Evolutionary conservation across 2,329 filamentous ascomycete genomes (phyloP), one percentile per base, ranked within the genome.

Genomic region (Ilyonectria sp.): DNA sequence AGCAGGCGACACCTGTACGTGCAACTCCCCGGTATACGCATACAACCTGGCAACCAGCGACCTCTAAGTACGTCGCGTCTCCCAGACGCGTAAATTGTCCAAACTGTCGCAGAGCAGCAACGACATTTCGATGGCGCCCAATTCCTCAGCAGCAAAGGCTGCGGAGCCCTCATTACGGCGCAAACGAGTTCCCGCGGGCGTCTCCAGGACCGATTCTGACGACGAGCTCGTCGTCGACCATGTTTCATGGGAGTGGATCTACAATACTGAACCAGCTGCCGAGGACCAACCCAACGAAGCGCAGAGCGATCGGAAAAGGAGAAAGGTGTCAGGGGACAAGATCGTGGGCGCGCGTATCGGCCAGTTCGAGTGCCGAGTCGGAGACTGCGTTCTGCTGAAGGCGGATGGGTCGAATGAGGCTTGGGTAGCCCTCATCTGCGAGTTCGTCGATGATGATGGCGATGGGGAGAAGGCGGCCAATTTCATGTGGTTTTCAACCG

Each of bases 401-500:
- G 94, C 95, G 1, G 94, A 97, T 44, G 94, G 93, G 4, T 89
- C 90, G 46, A 94, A 94, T 71, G 94, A 97, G 75, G 93, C 94
- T 11, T 99, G 96, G 95, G 93, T 97, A 3, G 96, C 94, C 37
- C 90, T 99, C 69, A 92, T 98, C 59, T 92, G 92, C 75, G 91
- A 93, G 49, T 97, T 99, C 72, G 79, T 91, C 44, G 91, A 95
- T 52, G 89, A 91, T 35, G 91, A 93, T 21, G 91, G 92, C 13
- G 78, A 82, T 17, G 81, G 77, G 26, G 80, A 92, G 49, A 98
- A 94, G 85, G 90, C 91, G 29, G 95, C 93, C 62, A 93, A 92
- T 69, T 96, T 99, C 77, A 92, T 98, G 87, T 99, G 96, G 96
- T 98, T 99, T 78, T 94, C 93, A 0, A 94, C 93, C 0, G 93